Percentiles rank a stretch among this genome's conserved stretches.
Conservation (phyloP, 306 rosid species). For the Vigna reflexopilosa region DNA sequence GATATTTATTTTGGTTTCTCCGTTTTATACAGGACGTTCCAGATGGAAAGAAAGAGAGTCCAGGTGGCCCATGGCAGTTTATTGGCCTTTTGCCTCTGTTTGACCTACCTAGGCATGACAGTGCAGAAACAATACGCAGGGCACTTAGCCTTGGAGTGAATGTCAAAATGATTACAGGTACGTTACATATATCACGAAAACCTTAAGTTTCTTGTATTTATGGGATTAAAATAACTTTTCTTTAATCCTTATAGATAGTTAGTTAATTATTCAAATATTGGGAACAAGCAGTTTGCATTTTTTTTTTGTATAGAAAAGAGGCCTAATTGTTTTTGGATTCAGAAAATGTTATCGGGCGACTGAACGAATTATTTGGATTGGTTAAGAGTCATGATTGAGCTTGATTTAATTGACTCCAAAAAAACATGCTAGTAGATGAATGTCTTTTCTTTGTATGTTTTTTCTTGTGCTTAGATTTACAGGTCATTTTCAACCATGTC, state of each 20-base stretch:
- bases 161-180: conserved; percentile 94
- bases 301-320: too few relatives aligned
- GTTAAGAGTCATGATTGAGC: too few relatives aligned
- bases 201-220: conserved; percentile 22
- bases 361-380: too few relatives aligned
- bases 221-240: neutral
- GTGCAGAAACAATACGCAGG: conserved; percentile 95
- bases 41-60: conserved; percentile 78
- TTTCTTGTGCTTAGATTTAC: too few relatives aligned
- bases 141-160: conserved; percentile 90
- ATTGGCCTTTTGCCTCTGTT: conserved; percentile 85
- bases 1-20: conserved; percentile 10
- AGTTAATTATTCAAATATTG: neutral
- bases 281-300: neutral
- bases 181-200: conserved; percentile 14
- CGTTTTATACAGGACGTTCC: conserved; percentile 78
- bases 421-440: too few relatives aligned
- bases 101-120: conserved; percentile 94
- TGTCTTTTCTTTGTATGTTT: too few relatives aligned
- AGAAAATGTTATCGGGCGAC: conserved; percentile 5
- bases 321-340: neutral
- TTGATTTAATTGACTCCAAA: too few relatives aligned
- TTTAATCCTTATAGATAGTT: neutral
- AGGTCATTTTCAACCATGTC: too few relatives aligned
- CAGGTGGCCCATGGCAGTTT: conserved; percentile 93